phyloP scores from a whole-genome alignment of 1,139 yeast species.

The Scheffersomyces lignicola region DNA sequence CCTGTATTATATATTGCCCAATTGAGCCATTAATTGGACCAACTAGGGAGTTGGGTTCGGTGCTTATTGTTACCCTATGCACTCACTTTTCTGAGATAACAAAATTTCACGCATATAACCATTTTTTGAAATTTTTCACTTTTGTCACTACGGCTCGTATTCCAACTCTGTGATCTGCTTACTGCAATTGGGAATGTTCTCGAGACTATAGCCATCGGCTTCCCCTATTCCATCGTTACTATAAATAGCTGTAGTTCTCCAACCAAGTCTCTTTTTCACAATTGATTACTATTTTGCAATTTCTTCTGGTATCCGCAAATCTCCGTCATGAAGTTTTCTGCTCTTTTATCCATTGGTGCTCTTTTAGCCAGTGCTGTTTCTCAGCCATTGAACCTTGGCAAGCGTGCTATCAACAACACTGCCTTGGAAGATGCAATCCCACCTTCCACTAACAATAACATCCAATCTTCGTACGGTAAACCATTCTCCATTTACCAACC shows the following conservation, averaged over 20 bases:
- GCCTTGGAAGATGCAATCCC: constrained; percentile 14
- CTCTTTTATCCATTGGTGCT: constrained; percentile 13
- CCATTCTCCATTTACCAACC: constrained; percentile 50
- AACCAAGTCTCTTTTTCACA: too few species aligned
- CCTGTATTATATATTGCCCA: constrained; percentile 1
- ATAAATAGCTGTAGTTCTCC: constrained; percentile 2
- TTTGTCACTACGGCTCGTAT: too few species aligned
- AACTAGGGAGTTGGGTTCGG: constrained; percentile 1
- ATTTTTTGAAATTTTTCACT: constrained; percentile 1
- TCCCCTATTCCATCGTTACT: background rate
- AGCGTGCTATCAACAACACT: constrained; percentile 20
- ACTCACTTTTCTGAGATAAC: constrained; percentile 1
- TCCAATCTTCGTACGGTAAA: constrained; percentile 29
- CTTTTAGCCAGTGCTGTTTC: constrained; percentile 16
- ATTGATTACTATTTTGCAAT: too few species aligned
- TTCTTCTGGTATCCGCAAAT: too few species aligned
- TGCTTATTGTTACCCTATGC: background rate
- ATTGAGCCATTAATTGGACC: background rate
- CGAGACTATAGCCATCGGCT: too few species aligned
- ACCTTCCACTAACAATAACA: constrained; percentile 16
- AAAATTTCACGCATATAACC: background rate
- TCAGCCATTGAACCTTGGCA: constrained; percentile 19
- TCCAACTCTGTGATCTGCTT: too few species aligned
- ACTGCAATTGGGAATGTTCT: too few species aligned
- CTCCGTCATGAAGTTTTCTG: constrained; percentile 18